Evolutionary conservation across 306 rosid genomes (phyloP).

Genomic region (Sicyos baderoa): DNA sequence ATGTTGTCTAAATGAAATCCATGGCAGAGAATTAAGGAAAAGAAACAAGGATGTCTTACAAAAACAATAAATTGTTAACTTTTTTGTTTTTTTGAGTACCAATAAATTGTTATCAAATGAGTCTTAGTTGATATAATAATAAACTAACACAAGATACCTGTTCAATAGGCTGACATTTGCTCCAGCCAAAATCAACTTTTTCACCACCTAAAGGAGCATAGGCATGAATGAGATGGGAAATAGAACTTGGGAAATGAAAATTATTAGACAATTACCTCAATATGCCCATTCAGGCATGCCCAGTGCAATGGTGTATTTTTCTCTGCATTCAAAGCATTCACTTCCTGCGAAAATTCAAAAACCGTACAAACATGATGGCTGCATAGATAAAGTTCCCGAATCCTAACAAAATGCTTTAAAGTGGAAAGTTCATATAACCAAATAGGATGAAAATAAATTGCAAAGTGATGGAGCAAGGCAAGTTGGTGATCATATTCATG

Average conservation of each 20-base stretch:
- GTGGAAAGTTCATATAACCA: neutral
- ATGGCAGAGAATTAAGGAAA: too few species aligned
- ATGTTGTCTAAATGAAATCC: too few species aligned
- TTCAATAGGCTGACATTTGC: conserved; percentile 56
- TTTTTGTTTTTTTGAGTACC: too few species aligned
- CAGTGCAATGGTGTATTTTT: conserved; percentile 85
- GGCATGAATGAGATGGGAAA: neutral
- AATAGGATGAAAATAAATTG: too few species aligned
- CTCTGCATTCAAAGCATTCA: conserved; percentile 65
- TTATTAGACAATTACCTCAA: conserved; percentile 41
- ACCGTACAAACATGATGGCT: neutral
- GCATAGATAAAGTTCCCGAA: neutral
- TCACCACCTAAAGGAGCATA: conserved; percentile 46
- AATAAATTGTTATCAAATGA: too few species aligned
- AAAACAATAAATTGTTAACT: too few species aligned
- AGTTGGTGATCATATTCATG: too few species aligned
- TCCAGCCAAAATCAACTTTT: conserved; percentile 78
- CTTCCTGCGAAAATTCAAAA: conserved; percentile 39
- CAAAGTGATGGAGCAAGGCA: too few species aligned
- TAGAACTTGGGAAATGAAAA: neutral
- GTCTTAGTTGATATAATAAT: too few species aligned
- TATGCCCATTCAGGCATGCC: conserved; percentile 97
- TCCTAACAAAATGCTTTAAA: neutral
- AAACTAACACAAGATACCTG: too few species aligned
- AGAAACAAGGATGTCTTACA: too few species aligned